phyloP scores from a whole-genome alignment of 768 basidiomycete species.

The Lactifluus echinatus region DNA sequence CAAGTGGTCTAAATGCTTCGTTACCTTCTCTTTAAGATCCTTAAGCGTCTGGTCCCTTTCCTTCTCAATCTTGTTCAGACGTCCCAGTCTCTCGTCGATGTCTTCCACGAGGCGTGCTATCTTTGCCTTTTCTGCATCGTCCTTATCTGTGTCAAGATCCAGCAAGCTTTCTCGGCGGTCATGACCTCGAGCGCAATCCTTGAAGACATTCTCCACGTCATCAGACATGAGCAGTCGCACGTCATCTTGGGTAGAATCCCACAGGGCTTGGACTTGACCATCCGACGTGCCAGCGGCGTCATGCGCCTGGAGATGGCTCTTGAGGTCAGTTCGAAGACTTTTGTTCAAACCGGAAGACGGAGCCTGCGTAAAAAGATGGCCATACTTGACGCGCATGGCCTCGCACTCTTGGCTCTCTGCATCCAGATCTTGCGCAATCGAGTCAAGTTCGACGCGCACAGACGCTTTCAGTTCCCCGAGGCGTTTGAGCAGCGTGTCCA shows the following conservation, averaged over 20 bases:
- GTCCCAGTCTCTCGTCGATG: conserved; percentile 70
- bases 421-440: conserved; percentile 60
- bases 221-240: conserved; percentile 52
- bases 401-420: conserved; percentile 84
- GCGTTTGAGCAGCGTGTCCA: conserved; percentile 54
- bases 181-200: conserved; percentile 38
- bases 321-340: conserved; percentile 66
- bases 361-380: conserved; percentile 77
- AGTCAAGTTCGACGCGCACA: conserved; percentile 55
- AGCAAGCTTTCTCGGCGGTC: conserved; percentile 39
- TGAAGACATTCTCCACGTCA: conserved; percentile 55
- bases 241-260: conserved; percentile 61
- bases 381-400: conserved; percentile 77
- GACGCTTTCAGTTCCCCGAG: conserved; percentile 49
- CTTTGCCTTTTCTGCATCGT: conserved; percentile 59
- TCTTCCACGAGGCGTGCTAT: conserved; percentile 59
- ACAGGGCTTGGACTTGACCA: conserved; percentile 60
- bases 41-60: conserved; percentile 84
- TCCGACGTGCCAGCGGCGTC: conserved; percentile 77
- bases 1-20: background rate
- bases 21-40: conserved; percentile 93
- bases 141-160: conserved; percentile 68
- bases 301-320: conserved; percentile 60
- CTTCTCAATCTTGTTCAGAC: conserved; percentile 72
- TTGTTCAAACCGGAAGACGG: conserved; percentile 72